Evolutionary conservation across 2,329 filamentous ascomycete genomes (phyloP).

Genomic region (Colletotrichum phormii): DNA sequence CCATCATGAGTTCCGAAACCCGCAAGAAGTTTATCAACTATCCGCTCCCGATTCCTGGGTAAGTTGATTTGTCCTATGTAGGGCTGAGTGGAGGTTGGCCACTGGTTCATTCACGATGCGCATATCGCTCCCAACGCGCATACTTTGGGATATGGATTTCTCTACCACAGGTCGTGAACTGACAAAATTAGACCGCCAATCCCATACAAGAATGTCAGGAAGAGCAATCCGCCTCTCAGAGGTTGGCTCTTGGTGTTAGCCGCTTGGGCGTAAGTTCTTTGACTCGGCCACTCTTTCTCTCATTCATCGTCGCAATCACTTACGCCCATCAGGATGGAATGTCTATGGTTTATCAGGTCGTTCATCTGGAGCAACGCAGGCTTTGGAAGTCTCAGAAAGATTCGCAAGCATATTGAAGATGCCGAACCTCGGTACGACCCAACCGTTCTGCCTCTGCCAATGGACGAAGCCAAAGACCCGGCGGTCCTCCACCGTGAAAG

Average conservation of each 20-base stretch:
- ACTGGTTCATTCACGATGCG: constrained; percentile 4
- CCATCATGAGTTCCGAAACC: constrained; percentile 33
- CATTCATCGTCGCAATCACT: not conserved
- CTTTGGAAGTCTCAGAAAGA: constrained; percentile 67
- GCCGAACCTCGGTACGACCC: constrained; percentile 61
- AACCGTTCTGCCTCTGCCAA: constrained; percentile 53
- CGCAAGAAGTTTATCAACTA: constrained; percentile 48
- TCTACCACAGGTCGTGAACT: constrained; percentile 24
- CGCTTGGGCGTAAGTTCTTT: constrained; percentile 62
- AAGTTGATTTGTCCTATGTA: constrained; percentile 32
- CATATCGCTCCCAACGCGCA: not conserved
- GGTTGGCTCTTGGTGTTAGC: constrained; percentile 65
- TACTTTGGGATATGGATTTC: not conserved
- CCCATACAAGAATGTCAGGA: constrained; percentile 58
- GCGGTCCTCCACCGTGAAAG: constrained; percentile 34
- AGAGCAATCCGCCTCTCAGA: constrained; percentile 68
- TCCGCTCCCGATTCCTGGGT: constrained; percentile 50
- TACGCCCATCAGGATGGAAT: constrained; percentile 59
- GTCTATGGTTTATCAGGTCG: constrained; percentile 63
- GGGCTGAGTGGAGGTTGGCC: not conserved
- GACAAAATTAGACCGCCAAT: constrained; percentile 46
- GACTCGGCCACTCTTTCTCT: not conserved
- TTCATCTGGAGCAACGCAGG: constrained; percentile 73
- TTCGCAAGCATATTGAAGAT: constrained; percentile 62
- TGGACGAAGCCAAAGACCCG: constrained; percentile 57